Base-by-base conservation (phyloP, 2,329 filamentous ascomycete species). In the Ophiognomonia clavigignenti-juglandacearum region DNA sequence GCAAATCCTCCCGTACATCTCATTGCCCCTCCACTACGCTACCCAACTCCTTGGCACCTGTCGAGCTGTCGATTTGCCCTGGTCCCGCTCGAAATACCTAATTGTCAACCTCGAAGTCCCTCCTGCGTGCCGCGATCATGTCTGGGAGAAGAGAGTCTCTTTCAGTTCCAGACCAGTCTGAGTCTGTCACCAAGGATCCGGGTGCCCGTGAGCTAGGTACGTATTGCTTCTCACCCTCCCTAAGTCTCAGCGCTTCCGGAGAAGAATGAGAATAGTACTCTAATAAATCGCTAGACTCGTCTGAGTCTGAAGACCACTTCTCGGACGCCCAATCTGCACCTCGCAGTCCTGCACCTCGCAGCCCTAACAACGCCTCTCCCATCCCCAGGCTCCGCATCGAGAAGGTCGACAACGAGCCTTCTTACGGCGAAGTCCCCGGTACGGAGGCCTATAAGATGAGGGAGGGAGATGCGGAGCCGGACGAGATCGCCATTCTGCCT, bases 241-340 rank as follows among this genome's bases (percentile, higher is more conserved):
- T 23, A 19, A 24, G 37, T 27, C 46, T 18, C 4, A 4, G 32
- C 13, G 9, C 6, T 20, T 7, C 13, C 5, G 20, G 22, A 18
- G 18, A 18, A 29, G 5, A 6, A 16, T n/a, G 23, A 6, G 8
- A 6, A 6, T 14, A 6, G 2, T 13, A 8, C 34, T 22, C 42
- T 45, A 16, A 48, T 29, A 5, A 7, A 1, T 26, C 2, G 64
- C 64, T 62, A 66, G 76, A 77, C 50, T 71, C 70, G 24, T 83
- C 81, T 40, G 82, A 85, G 53, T 83, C 80, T 23, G 82, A 85
- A 38, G 82, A 86, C 55, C 82, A 85, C 65, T 86, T 83, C 63
- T 84, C 78, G 42, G 82, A 86, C 61, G 82, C 82, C 27, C 77
- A 77, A 45, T 41, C 39, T 31, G 48, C 48, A 42, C 69, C 60